Percentiles rank a stretch among this genome's conserved stretches.
Evolutionary conservation across 768 basidiomycete genomes (phyloP).

Genomic region (Lactifluus pinguis): DNA sequence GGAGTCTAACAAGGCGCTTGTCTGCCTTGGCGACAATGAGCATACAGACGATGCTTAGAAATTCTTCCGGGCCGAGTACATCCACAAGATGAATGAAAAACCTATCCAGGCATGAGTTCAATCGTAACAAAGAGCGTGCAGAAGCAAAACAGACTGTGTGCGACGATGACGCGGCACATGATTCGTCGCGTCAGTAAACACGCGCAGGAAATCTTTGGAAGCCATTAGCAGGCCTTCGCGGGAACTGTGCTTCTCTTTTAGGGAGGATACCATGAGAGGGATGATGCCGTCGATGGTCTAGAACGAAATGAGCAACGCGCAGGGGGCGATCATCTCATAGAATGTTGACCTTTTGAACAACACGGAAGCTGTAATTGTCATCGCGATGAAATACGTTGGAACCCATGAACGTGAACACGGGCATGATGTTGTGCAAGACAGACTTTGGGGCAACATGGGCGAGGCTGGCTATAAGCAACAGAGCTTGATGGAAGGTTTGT

Average conservation of each 20-base stretch:
- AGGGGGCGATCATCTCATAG: not conserved
- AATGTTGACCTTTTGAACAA: constrained; percentile 74
- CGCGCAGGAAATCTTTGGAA: constrained; percentile 72
- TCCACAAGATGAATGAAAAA: constrained; percentile 87
- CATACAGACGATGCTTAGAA: constrained; percentile 76
- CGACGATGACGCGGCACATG: constrained; percentile 92
- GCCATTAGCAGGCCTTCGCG: constrained; percentile 56
- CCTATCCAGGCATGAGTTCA: constrained; percentile 29
- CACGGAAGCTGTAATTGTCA: constrained; percentile 89
- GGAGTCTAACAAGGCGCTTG: constrained; percentile 59
- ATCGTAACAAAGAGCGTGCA: not conserved
- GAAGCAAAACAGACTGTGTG: constrained; percentile 53
- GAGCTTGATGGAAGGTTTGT: constrained; percentile 88
- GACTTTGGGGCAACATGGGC: constrained; percentile 83
- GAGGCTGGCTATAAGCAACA: constrained; percentile 78
- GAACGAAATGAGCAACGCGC: not conserved
- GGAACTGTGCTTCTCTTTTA: constrained; percentile 47
- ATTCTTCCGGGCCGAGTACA: constrained; percentile 70
- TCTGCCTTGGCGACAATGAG: constrained; percentile 73
- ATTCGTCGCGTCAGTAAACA: constrained; percentile 88
- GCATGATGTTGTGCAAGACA: constrained; percentile 92
- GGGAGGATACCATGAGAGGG: constrained; percentile 81
- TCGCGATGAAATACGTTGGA: constrained; percentile 97
- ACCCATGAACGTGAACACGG: constrained; percentile 99
- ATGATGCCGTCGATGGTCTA: constrained; percentile 92